These are phyloP conservation scores for Diaporthe destruens DNA, from an alignment of 2,329 filamentous ascomycete species.

Conservation along the genomic window DNA sequence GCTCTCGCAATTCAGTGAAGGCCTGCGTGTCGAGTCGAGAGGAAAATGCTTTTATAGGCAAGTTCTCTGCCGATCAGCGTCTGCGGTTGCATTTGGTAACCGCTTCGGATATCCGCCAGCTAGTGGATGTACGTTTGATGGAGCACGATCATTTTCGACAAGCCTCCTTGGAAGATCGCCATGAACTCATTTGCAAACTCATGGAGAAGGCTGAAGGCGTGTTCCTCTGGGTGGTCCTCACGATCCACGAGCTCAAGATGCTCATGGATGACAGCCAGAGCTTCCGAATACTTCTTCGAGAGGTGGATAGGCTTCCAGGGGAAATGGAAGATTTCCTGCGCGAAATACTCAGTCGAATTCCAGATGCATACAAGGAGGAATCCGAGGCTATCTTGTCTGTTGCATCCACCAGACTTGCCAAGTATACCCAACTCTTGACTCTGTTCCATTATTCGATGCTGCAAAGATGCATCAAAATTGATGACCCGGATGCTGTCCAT, in stretches of 20 bases:
- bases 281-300: not conserved
- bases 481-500: not conserved
- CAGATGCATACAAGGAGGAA: not conserved
- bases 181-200: not conserved
- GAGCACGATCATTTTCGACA: not conserved
- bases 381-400: not conserved
- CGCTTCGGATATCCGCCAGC: not conserved
- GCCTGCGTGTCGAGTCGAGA: constrained; percentile 7
- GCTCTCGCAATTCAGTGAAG: not conserved
- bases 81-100: constrained; percentile 3
- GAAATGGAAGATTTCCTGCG: not conserved
- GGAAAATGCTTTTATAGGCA: constrained; percentile 10
- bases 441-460: constrained; percentile 3
- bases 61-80: constrained; percentile 3
- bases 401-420: not conserved
- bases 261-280: constrained; percentile 6
- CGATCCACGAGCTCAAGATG: not conserved
- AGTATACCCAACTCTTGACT: not conserved
- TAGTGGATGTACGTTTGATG: not conserved
- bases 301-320: not conserved
- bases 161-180: not conserved
- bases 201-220: not conserved
- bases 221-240: constrained; percentile 13
- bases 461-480: not conserved
- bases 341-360: not conserved